These are phyloP conservation scores for Panellus pusillus DNA, from an alignment of 768 basidiomycete genomes.

Conservation along the genomic window DNA sequence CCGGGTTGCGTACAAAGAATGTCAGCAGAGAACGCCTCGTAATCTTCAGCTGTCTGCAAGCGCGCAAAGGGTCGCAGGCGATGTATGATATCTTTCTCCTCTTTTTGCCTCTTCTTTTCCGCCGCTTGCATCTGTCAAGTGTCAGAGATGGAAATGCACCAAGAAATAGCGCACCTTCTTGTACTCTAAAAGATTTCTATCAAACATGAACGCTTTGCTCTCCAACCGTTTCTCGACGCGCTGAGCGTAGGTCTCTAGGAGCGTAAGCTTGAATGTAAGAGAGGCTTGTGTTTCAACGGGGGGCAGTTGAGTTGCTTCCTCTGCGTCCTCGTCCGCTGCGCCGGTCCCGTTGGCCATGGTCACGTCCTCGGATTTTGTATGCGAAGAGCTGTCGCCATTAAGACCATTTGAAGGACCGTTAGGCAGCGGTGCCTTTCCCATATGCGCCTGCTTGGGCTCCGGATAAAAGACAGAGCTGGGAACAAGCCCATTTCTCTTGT, in stretches of 20 bases:
- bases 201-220: slow-evolving; percentile 87
- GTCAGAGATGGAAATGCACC: slow-evolving; percentile 10
- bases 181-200: slow-evolving; percentile 87
- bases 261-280: slow-evolving; percentile 80
- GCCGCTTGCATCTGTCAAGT: slow-evolving; percentile 75
- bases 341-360: slow-evolving; percentile 46
- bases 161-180: slow-evolving; percentile 68
- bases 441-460: slow-evolving; percentile 30
- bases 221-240: slow-evolving; percentile 84
- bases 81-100: slow-evolving; percentile 88
- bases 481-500: slow-evolving; percentile 30
- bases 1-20: slow-evolving; percentile 69
- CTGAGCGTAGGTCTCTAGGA: slow-evolving; percentile 90
- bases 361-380: slow-evolving; percentile 44
- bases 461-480: slow-evolving; percentile 26
- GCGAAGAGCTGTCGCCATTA: slow-evolving; percentile 39
- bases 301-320: slow-evolving; percentile 69
- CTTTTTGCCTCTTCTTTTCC: slow-evolving; percentile 88
- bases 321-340: slow-evolving; percentile 57
- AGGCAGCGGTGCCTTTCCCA: slow-evolving; percentile 34
- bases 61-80: slow-evolving; percentile 89
- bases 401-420: slow-evolving; percentile 45
- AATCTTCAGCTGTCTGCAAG: slow-evolving; percentile 89
- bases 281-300: slow-evolving; percentile 85
- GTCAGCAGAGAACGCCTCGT: slow-evolving; percentile 84